Evolutionary conservation across 768 basidiomycete genomes (phyloP).

Genomic region (Kwoniella sp.): DNA sequence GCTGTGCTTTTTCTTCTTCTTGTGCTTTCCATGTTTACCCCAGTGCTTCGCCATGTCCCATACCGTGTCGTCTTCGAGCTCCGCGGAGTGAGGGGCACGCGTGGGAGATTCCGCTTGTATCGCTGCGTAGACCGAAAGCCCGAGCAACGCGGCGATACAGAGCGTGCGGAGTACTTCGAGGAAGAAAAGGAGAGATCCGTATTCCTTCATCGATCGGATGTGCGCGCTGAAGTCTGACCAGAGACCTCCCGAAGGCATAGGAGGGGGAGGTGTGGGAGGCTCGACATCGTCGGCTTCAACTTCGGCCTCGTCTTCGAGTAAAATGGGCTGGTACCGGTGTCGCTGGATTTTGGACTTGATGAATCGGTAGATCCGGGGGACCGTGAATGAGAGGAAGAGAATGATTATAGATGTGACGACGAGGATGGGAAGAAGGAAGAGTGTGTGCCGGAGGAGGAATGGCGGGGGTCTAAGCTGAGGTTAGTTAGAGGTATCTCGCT

Average conservation of each 20-base stretch:
- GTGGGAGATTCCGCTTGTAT: slow-evolving; percentile 55
- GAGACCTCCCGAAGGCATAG: slow-evolving; percentile 50
- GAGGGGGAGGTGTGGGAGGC: slow-evolving; percentile 17
- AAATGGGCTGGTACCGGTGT: slow-evolving; percentile 31
- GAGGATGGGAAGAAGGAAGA: slow-evolving; percentile 57
- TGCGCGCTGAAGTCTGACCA: slow-evolving; percentile 57
- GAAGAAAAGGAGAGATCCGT: slow-evolving; percentile 58
- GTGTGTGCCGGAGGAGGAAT: slow-evolving; percentile 35
- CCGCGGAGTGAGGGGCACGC: background rate
- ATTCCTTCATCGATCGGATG: slow-evolving; percentile 60
- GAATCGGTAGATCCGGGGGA: slow-evolving; percentile 41
- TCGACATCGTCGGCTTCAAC: slow-evolving; percentile 27
- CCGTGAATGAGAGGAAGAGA: slow-evolving; percentile 54
- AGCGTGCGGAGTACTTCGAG: slow-evolving; percentile 61
- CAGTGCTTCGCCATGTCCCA: slow-evolving; percentile 12
- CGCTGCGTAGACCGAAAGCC: slow-evolving; percentile 60
- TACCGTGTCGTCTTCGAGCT: slow-evolving; percentile 11
- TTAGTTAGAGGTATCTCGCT: background rate
- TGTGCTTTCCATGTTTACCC: slow-evolving; percentile 30
- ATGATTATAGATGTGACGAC: slow-evolving; percentile 55
- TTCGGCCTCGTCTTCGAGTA: slow-evolving; percentile 33
- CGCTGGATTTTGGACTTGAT: slow-evolving; percentile 17
- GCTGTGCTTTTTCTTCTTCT: slow-evolving; percentile 51
- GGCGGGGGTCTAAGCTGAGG: slow-evolving; percentile 26
- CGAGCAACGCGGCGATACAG: slow-evolving; percentile 61